Conservation (phyloP, 495 filamentous ascomycete species). For the Neohortaea acidophila region DNA sequence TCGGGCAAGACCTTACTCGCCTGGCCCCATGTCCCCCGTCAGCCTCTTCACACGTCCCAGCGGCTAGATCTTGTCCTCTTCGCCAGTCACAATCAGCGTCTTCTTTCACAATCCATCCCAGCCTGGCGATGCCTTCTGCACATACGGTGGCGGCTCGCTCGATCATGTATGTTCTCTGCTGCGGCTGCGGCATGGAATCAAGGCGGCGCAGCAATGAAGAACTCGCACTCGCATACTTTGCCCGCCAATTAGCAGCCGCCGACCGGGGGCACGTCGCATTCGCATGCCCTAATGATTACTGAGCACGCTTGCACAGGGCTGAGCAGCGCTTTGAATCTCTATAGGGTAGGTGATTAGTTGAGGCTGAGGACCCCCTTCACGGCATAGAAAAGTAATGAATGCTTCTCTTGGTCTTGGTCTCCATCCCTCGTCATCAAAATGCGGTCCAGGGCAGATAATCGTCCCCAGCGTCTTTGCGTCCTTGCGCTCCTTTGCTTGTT, state of each 20-base stretch:
- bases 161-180: slow-evolving; percentile 26
- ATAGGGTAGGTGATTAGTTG: slow-evolving; percentile 29
- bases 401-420: no score
- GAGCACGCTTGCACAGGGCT: slow-evolving; percentile 15
- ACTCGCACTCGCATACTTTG: slow-evolving; percentile 28
- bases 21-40: slow-evolving; percentile 15
- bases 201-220: slow-evolving; percentile 32
- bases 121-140: slow-evolving; percentile 25
- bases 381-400: no score
- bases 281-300: slow-evolving; percentile 30
- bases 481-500: no score
- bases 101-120: slow-evolving; percentile 18
- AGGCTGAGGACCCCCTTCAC: slow-evolving; percentile 26
- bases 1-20: slow-evolving; percentile 22
- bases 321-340: slow-evolving; percentile 26
- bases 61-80: slow-evolving; percentile 31
- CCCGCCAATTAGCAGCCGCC: slow-evolving; percentile 28
- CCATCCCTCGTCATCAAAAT: no score
- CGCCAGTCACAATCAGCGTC: slow-evolving; percentile 29
- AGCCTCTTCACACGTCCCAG: slow-evolving; percentile 19
- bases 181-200: slow-evolving; percentile 31
- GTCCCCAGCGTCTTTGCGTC: no score
- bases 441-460: no score
- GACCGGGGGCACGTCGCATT: slow-evolving; percentile 30
- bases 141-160: slow-evolving; percentile 33